Base-by-base conservation (phyloP, 331 rosid genomes). In the Pyrus hybrid region DNA sequence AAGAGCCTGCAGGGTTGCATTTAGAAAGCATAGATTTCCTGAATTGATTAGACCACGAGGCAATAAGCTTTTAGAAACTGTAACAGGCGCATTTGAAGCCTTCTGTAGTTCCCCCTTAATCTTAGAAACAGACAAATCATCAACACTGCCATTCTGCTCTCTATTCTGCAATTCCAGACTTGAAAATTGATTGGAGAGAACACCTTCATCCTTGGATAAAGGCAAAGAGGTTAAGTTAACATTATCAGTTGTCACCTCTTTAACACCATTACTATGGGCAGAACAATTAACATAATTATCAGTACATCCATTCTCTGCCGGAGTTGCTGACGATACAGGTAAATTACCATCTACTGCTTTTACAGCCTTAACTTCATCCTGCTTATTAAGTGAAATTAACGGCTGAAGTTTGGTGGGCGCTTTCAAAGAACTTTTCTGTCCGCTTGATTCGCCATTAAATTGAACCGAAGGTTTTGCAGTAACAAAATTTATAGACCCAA, bases 21-120 rank as follows among this genome's bases (percentile, higher is more conserved):
- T 92, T 67, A 95, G 90, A 83, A 95, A 95, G 81, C 99, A 95
- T 51, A 95, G 77, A 82, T 95, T 95, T 76, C 99, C 99, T 3
- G 88, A 82, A 80, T 95, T 95, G 18, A 92, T 73, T 63, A 95
- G 86, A 41, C 99, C 99, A 56, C 93, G 89, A 66, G 97, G 96
- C 68, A 87, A 88, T n/a, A 90, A 80, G 72, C 61, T 83, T 53
- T 49, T 71, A 67, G 62, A 74, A 68, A 65, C 75, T 17, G 81
- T 22, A 68, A 84, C 71, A 71, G 82, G 81, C 43, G 79, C 93
- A 71, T 83, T 83, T 6, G 87, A 72, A 69, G 80, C 81, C 83
- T 81, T 89, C n/a, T 68, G 73, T 18, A 68, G 60, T 68, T 82
- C 83, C 66, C 80, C 80, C 66, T 77, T 37, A 21, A 72, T 37